Conservation (phyloP, 768 basidiomycete genomes). For the Mycena amicta region DNA sequence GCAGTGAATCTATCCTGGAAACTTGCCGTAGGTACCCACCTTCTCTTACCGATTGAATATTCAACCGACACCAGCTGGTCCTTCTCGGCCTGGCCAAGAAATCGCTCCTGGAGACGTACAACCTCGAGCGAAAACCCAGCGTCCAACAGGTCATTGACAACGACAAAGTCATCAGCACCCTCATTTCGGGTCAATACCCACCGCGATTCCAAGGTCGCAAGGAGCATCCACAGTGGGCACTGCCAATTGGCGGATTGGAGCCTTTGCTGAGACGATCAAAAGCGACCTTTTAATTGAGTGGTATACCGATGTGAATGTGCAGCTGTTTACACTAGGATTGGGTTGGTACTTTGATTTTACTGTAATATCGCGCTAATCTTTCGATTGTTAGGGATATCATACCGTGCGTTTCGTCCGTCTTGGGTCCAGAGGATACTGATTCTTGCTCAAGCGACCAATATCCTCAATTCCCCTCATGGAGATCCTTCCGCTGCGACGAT, state of each 20-base stretch:
- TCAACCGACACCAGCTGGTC: conserved; percentile 13
- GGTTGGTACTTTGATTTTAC: conserved; percentile 14
- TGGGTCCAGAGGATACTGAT: too few species aligned
- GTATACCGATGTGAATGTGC: conserved; percentile 22
- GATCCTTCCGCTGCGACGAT: conserved; percentile 21
- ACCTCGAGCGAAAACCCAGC: conserved; percentile 19
- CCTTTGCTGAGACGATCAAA: not conserved
- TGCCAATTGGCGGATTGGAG: not conserved
- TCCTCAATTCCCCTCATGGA: conserved; percentile 16
- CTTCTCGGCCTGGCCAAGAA: conserved; percentile 18
- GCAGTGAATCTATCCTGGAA: conserved; percentile 27
- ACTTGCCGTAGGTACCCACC: conserved; percentile 14
- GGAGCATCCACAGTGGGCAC: conserved; percentile 19
- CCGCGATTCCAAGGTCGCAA: conserved; percentile 20
- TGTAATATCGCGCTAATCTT: too few species aligned
- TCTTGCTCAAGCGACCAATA: conserved; percentile 11
- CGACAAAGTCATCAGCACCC: conserved; percentile 24
- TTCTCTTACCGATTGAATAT: not conserved
- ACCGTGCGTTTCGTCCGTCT: conserved; percentile 11
- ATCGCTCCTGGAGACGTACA: conserved; percentile 21
- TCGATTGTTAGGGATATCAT: conserved; percentile 22
- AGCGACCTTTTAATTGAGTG: conserved; percentile 24
- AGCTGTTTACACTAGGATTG: conserved; percentile 23
- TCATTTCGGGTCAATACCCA: conserved; percentile 25
- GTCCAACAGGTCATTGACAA: conserved; percentile 26